A percentile compares a stretch with the other conserved stretches of the same genome.
Conservation (phyloP, 2,329 filamentous ascomycete genomes). For the Diplodia mutila region DNA sequence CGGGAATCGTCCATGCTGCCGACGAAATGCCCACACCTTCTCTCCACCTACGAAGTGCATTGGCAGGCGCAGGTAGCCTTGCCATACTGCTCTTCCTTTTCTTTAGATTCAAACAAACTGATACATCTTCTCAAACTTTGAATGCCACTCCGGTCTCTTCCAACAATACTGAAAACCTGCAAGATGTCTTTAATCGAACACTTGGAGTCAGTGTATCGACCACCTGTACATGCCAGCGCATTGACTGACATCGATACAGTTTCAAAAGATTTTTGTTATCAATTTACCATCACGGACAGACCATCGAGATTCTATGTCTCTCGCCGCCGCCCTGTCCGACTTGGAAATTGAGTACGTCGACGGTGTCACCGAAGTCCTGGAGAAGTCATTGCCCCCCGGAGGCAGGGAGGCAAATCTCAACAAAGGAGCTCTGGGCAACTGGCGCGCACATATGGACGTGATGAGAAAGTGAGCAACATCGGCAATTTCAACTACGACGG, state of each 20-base stretch:
- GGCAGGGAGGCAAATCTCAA: slow-evolving; percentile 27
- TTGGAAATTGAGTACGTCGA: slow-evolving; percentile 53
- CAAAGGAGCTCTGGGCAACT: not conserved
- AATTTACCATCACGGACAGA: slow-evolving; percentile 57
- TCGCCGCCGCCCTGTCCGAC: slow-evolving; percentile 52
- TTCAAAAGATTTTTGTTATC: slow-evolving; percentile 58
- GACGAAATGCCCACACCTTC: not conserved
- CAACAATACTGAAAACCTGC: not conserved
- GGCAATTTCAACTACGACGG: no score
- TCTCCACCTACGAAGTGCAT: not conserved
- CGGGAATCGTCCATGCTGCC: not conserved
- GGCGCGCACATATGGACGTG: slow-evolving; percentile 19
- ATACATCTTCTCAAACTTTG: not conserved
- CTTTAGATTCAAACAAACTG: not conserved
- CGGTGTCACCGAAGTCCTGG: slow-evolving; percentile 46
- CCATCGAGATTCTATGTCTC: slow-evolving; percentile 54
- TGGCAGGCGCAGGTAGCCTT: not conserved
- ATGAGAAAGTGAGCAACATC: slow-evolving; percentile 8
- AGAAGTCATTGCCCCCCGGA: slow-evolving; percentile 43
- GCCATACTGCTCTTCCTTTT: not conserved
- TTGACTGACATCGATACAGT: slow-evolving; percentile 41
- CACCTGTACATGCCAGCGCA: not conserved
- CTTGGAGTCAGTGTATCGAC: slow-evolving; percentile 15
- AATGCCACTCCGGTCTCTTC: not conserved
- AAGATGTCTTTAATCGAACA: slow-evolving; percentile 17